These are phyloP conservation scores for Leccinum huronense DNA, from an alignment of 1,284 basidiomycete species.

Conservation along the genomic window DNA sequence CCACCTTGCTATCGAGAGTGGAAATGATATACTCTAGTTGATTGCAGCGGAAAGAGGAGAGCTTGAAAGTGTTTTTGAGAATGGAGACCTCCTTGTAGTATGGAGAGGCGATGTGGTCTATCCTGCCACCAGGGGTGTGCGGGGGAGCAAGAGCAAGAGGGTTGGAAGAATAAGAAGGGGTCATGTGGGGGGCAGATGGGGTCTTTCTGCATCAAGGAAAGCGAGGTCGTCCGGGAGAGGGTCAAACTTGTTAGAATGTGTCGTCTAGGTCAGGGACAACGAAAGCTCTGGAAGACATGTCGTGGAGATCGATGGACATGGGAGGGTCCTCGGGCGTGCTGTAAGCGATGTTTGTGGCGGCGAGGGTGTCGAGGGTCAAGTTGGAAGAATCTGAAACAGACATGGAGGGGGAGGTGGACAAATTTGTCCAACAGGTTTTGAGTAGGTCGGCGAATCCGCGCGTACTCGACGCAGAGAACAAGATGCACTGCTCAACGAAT, in stretches of 20 bases:
- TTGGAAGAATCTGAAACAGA: conserved; percentile 21
- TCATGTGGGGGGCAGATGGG: not conserved
- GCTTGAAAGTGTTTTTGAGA: conserved; percentile 65
- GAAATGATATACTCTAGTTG: conserved; percentile 88
- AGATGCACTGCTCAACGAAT: too few relatives aligned
- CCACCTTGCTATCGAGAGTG: conserved; percentile 58
- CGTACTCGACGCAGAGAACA: too few relatives aligned
- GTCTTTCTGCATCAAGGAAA: conserved; percentile 18
- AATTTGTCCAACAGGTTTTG: too few relatives aligned
- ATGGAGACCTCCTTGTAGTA: conserved; percentile 63
- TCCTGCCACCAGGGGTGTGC: not conserved
- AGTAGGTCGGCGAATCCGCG: too few relatives aligned
- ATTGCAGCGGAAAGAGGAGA: conserved; percentile 75
- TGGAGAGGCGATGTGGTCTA: conserved; percentile 23
- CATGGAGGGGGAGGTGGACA: conserved; percentile 21
- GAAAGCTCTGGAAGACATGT: conserved; percentile 22
- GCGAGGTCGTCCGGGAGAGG: conserved; percentile 21
- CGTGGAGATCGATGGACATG: conserved; percentile 16
- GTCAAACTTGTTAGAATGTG: conserved; percentile 31
- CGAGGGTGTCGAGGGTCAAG: conserved; percentile 12
- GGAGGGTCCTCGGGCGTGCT: conserved; percentile 6
- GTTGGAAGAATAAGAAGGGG: conserved; percentile 7
- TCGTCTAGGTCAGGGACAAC: conserved; percentile 33
- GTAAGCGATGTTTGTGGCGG: not conserved
- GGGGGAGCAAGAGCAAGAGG: conserved; percentile 7